A percentile compares a stretch with the other conserved stretches of the same genome.
phyloP scores from a whole-genome alignment of 192 early-diverging fungal genomes.

The Dimargaris cristalligena region DNA sequence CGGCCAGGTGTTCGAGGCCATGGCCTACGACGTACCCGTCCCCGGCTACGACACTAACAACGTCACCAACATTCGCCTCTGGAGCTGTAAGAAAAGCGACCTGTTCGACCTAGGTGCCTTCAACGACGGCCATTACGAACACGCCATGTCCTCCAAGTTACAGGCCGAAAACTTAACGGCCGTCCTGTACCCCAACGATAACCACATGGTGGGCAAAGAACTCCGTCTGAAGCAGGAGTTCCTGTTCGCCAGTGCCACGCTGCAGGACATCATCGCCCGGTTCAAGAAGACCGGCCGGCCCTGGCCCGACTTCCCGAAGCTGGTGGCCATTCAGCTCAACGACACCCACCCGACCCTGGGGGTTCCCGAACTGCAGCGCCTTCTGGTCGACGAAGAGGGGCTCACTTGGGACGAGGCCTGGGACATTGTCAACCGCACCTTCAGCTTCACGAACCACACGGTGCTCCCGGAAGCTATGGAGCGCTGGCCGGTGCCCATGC shows the following conservation, averaged over 20 bases:
- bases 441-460: slow-evolving; percentile 98
- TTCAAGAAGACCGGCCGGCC: slow-evolving; percentile 78
- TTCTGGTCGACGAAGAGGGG: slow-evolving; percentile 82
- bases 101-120: slow-evolving; percentile 77
- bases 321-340: slow-evolving; percentile 95
- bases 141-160: slow-evolving; percentile 81
- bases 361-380: slow-evolving; percentile 81
- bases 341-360: slow-evolving; percentile 95
- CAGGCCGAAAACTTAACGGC: slow-evolving; percentile 86
- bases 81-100: slow-evolving; percentile 82
- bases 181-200: slow-evolving; percentile 96
- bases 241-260: slow-evolving; percentile 83
- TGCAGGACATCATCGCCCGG: slow-evolving; percentile 77
- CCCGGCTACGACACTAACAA: slow-evolving; percentile 90
- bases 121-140: slow-evolving; percentile 83
- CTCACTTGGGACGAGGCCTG: slow-evolving; percentile 90
- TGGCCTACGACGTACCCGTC: slow-evolving; percentile 94
- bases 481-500: slow-evolving; percentile 90
- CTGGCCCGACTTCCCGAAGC: slow-evolving; percentile 77
- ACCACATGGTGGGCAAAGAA: slow-evolving; percentile 92
- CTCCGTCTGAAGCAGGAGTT: slow-evolving; percentile 96
- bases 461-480: slow-evolving; percentile 97
- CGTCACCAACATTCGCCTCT: slow-evolving; percentile 93
- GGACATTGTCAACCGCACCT: slow-evolving; percentile 73
- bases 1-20: slow-evolving; percentile 67